phyloP scores from a whole-genome alignment of 352 stramenopile species.

The Pseudoperonospora humuli region DNA sequence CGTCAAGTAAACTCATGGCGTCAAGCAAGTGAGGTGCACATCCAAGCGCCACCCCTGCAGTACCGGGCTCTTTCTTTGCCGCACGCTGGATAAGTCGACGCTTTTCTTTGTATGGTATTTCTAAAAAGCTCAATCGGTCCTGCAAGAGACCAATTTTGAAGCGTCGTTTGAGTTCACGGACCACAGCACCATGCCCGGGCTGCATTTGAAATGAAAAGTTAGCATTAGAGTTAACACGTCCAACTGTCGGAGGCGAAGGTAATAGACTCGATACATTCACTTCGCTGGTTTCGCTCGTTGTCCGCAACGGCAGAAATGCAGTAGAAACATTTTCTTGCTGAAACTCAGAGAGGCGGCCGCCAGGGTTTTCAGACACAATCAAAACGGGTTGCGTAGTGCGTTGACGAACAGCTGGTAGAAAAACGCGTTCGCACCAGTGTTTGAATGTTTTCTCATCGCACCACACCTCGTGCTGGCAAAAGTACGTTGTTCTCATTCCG shows the following conservation, averaged over 20 bases:
- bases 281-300: not conserved
- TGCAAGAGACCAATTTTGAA: constrained; percentile 48
- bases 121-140: constrained; percentile 33
- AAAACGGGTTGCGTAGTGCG: constrained; percentile 37
- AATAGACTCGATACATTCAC: constrained; percentile 1
- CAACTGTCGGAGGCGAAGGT: not conserved
- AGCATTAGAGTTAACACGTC: not conserved
- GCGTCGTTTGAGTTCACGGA: constrained; percentile 41
- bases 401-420: constrained; percentile 35
- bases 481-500: constrained; percentile 20
- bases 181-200: constrained; percentile 26
- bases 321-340: constrained; percentile 31
- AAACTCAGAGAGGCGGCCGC: constrained; percentile 29
- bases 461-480: constrained; percentile 44
- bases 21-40: constrained; percentile 34
- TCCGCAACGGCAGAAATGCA: constrained; percentile 28
- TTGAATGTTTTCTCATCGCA: constrained; percentile 43
- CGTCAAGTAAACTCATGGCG: constrained; percentile 34
- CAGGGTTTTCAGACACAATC: constrained; percentile 39
- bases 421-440: constrained; percentile 43
- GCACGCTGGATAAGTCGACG: constrained; percentile 34
- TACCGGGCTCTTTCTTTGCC: constrained; percentile 26
- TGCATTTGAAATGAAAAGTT: constrained; percentile 20
- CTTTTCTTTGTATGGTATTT: constrained; percentile 34
- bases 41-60: constrained; percentile 28